Conservation (phyloP, 2,329 filamentous ascomycete species). For the Aspergillus jensenii region DNA sequence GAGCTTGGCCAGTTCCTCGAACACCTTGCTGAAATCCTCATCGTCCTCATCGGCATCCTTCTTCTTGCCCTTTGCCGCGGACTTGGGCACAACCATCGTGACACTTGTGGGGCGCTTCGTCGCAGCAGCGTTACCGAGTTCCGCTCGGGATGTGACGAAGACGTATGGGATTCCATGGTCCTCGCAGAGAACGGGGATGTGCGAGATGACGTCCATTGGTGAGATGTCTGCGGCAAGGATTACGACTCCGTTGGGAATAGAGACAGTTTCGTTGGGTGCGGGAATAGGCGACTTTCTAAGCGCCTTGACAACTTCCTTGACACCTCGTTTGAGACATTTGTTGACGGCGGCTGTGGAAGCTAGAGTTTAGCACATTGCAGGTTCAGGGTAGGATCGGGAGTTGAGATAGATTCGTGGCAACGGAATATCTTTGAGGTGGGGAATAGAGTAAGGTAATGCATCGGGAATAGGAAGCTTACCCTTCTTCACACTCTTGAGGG, state of each 20-base stretch:
- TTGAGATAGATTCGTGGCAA: background rate
- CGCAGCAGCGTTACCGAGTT: conserved; percentile 87
- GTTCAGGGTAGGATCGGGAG: background rate
- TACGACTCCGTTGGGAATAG: conserved; percentile 71
- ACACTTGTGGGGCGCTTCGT: conserved; percentile 97
- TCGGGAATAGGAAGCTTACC: conserved; percentile 30
- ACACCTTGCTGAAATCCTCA: conserved; percentile 54
- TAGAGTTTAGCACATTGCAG: conserved; percentile 18
- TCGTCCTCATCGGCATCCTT: conserved; percentile 45
- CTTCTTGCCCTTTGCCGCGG: conserved; percentile 52
- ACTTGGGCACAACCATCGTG: conserved; percentile 71
- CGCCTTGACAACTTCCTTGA: conserved; percentile 98
- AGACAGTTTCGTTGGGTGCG: conserved; percentile 61
- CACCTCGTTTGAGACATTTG: conserved; percentile 93
- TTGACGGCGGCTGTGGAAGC: conserved; percentile 75
- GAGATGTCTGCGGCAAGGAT: conserved; percentile 97
- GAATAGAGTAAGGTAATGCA: background rate
- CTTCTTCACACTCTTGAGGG: conserved; percentile 54
- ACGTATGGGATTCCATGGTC: conserved; percentile 97
- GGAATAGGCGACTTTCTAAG: conserved; percentile 84
- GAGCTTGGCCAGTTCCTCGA: conserved; percentile 58
- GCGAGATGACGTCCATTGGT: conserved; percentile 97
- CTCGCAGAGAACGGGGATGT: conserved; percentile 96
- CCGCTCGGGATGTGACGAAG: conserved; percentile 87
- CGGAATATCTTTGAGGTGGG: background rate